A percentile compares a stretch with the other conserved stretches of the same genome.
phyloP scores from a whole-genome alignment of 192 early-diverging fungal species.

The Thoreauomyces humboldtii region DNA sequence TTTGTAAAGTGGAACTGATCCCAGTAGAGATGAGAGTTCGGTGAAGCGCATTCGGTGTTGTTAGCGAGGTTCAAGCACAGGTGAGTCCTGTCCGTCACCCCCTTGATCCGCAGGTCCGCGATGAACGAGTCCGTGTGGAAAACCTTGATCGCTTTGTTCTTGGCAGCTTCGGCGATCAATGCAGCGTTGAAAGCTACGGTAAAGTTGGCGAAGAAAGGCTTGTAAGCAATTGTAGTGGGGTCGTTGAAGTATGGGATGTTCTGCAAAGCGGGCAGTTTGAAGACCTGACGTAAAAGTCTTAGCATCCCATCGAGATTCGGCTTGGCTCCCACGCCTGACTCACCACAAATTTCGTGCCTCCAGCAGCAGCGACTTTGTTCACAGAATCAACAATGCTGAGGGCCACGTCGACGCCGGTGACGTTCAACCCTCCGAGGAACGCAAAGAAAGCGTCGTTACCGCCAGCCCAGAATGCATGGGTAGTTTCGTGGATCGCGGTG shows the following conservation, averaged over 20 bases:
- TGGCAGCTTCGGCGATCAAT: not conserved
- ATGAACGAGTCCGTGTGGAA: not conserved
- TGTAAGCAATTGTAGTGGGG: conserved; percentile 1
- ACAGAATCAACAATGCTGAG: conserved; percentile 5
- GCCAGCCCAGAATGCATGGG: conserved; percentile 15
- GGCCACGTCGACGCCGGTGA: conserved; percentile 13
- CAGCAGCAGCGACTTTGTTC: not conserved
- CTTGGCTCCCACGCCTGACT: no score
- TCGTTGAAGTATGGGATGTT: conserved; percentile 15
- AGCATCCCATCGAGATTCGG: no score
- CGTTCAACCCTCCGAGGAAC: conserved; percentile 1
- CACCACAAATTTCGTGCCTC: not conserved
- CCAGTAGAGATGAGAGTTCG: conserved; percentile 20
- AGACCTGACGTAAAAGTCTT: not conserved
- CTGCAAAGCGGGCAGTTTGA: conserved; percentile 8
- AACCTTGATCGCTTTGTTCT: conserved; percentile 2
- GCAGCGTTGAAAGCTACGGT: conserved; percentile 6
- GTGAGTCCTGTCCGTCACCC: not conserved
- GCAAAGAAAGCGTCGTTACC: conserved; percentile 26
- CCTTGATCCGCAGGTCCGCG: not conserved
- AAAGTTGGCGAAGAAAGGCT: conserved; percentile 18
- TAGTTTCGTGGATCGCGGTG: not conserved
- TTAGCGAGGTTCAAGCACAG: conserved; percentile 17
- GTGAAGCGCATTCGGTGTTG: conserved; percentile 4
- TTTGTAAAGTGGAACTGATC: conserved; percentile 27